Base-by-base conservation (phyloP, 352 stramenopile genomes). In the Phytophthora cajani region DNA sequence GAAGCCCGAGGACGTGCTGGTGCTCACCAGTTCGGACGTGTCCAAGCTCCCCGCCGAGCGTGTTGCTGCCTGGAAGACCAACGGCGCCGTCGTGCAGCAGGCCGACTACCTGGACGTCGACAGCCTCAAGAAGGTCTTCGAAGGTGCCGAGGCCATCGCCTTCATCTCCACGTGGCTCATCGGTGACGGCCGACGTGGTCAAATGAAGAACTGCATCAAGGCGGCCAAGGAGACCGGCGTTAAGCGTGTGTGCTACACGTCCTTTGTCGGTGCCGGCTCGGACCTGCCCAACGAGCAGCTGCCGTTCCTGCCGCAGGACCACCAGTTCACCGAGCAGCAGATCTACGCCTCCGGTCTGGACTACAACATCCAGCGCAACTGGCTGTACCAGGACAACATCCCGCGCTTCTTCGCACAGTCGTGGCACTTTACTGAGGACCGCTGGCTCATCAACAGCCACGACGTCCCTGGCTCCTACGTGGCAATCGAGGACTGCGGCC, bases 311-410 rank as follows among this genome's bases (percentile, higher is more conserved):
- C 69, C 55, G 2, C 69, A 57, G n/a, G 69, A 75, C 30, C 69
- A 75, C 63, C 69, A 75, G 57, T 75, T 57, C 57, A 61, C 72
- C 21, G 69, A 75, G 57, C 56, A 75, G 16, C 7, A 61, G 12
- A 58, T 75, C n/a, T 72, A 75, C 51, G 52, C 32, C 8, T 75
- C 63, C 12, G 30, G 27, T 5, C 16, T 52, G 55, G 30, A 53
- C 12, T 52, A 69, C 58, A 75, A 69, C 46, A 75, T 75, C 57
- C 69, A 75, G 27, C 64, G 69, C 50, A 75, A 75, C 36, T 75
- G 53, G n/a, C 21, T 75, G 57, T 75, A 75, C 63, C 38, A 58
- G 9, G 57, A 75, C 52, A 75, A 72, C 46, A 75, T 75, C 46
- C 63, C 63, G 0, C 71, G 54, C 21, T 72, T 62, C 40, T 75